Evolutionary conservation across 2,329 filamentous ascomycete species (phyloP), one percentile per base, ranked within the genome.

Genomic region (Beauveria sp.): DNA sequence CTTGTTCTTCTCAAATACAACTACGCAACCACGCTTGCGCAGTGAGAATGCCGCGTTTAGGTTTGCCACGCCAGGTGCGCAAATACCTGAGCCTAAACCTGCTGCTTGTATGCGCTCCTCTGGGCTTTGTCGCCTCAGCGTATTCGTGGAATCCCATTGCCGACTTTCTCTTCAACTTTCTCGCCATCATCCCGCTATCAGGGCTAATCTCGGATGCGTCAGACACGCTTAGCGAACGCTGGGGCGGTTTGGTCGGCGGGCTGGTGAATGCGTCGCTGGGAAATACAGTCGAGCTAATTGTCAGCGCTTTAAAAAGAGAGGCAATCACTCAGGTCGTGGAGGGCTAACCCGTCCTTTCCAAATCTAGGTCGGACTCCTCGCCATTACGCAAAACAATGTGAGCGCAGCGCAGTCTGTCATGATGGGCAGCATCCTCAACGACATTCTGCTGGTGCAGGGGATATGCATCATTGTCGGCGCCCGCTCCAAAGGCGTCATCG

Each of bases 381-480:
- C 63, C 52, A 62, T 64, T 22, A 44, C 61, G 18, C 55, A 60
- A 18, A 55, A 63, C 61, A 62, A 64, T 34, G 54, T 63, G 8
- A 30, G 62, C n/a, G 54, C 61, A 6, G 63, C 63, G 8, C 63
- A 64, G 41, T 64, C 63, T 16, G 58, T 46, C 51, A 64, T 64
- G 63, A 58, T 64, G 41, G 63, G 63, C 55, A 64, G 63, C 48
- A 64, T 64, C 50, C 62, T 64, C 41, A 63, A 62, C 20, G 63
- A 64, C 54, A 64, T 63, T 44, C 48, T 64, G 16, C 48, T 64
- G 28, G 63, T 64, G n/a, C 63, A 64, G 54, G 63, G 63, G 4
- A 61, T 56, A 20, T 64, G 63, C 55, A 63, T 64, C 53, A 64
- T 64, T 22, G 56, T 60, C n/a, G 63, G 58, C 14, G 62, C 63